Conservation (phyloP, 208 protist species). For the Paratrypanosoma confusum region DNA sequence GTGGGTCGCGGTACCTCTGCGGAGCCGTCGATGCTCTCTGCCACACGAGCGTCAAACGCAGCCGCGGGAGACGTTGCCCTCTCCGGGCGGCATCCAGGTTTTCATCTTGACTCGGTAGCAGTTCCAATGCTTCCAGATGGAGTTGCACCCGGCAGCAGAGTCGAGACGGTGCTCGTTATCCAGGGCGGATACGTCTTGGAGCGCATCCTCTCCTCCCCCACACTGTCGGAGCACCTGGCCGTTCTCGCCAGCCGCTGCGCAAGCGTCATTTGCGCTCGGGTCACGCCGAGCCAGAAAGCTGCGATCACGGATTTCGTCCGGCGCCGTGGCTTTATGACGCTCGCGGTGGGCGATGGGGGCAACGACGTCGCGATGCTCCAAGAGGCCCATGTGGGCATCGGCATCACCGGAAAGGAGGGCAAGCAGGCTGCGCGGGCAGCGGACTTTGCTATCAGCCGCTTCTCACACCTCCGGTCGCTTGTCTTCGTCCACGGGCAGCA, state of each 20-base stretch:
- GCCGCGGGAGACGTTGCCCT: too few relatives aligned
- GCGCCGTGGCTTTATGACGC: conserved; percentile 43
- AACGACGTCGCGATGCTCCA: conserved; percentile 96
- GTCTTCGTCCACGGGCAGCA: conserved; percentile 93
- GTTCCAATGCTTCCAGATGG: too few relatives aligned
- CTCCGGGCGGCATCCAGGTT: too few relatives aligned
- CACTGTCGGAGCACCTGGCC: conserved; percentile 30
- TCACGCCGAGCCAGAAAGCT: conserved; percentile 92
- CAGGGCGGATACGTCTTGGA: conserved; percentile 58
- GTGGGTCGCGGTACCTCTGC: too few relatives aligned
- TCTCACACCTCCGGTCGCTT: conserved; percentile 85
- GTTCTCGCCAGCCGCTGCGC: conserved; percentile 42
- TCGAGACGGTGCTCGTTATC: conserved; percentile 38
- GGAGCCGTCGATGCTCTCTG: too few relatives aligned
- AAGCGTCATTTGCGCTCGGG: conserved; percentile 91
- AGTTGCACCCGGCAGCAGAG: too few relatives aligned
- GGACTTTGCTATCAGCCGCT: conserved; percentile 91
- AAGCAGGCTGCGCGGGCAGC: conserved; percentile 86
- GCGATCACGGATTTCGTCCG: conserved; percentile 71
- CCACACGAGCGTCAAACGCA: too few relatives aligned
- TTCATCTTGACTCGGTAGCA: too few relatives aligned
- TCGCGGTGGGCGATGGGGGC: conserved; percentile 93
- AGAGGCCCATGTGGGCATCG: conserved; percentile 87
- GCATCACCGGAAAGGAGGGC: conserved; percentile 88
- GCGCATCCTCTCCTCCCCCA: conserved; percentile 37